phyloP scores from a whole-genome alignment of 495 filamentous ascomycete genomes.

The Penicillium steckii region DNA sequence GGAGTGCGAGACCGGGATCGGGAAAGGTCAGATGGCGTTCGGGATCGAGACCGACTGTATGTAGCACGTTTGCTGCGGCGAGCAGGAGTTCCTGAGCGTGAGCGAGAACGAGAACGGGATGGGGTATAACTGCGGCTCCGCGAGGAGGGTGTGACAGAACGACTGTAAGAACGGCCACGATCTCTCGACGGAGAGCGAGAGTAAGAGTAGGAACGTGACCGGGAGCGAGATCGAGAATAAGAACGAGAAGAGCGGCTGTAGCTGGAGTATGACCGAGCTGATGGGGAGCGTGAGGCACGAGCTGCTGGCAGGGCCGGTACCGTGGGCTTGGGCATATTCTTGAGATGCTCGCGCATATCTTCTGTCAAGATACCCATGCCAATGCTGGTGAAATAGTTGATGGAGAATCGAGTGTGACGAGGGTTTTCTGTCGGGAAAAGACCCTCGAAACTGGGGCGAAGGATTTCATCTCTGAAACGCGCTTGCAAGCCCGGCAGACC shows the following conservation, averaged over 20 bases:
- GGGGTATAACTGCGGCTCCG: slow-evolving; percentile 40
- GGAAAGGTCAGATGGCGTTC: slow-evolving; percentile 12
- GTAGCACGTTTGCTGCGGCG: slow-evolving; percentile 32
- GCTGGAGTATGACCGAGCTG: slow-evolving; percentile 56
- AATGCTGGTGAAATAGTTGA: slow-evolving; percentile 99
- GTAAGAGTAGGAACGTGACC: slow-evolving; percentile 39
- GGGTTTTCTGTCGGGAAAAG: slow-evolving; percentile 87
- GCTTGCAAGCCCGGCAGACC: slow-evolving; percentile 76
- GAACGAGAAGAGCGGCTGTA: slow-evolving; percentile 36
- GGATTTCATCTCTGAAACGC: slow-evolving; percentile 70
- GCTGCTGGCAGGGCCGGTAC: slow-evolving; percentile 62
- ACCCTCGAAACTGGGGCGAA: slow-evolving; percentile 77
- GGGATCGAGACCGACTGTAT: slow-evolving; percentile 34
- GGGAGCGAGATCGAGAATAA: slow-evolving; percentile 29
- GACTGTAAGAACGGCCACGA: slow-evolving; percentile 37
- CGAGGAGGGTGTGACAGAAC: slow-evolving; percentile 38
- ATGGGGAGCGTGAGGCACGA: slow-evolving; percentile 54
- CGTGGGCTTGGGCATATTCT: slow-evolving; percentile 78
- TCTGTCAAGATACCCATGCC: slow-evolving; percentile 94
- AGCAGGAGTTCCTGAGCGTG: slow-evolving; percentile 34
- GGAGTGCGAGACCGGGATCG: slow-evolving; percentile 17
- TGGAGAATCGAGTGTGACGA: slow-evolving; percentile 89
- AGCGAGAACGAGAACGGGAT: slow-evolving; percentile 27
- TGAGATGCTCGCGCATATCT: slow-evolving; percentile 86
- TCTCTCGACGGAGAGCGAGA: slow-evolving; percentile 39